These are phyloP conservation scores for Sistotremastrum suecicum DNA, from an alignment of 768 basidiomycete genomes.

Conservation along the genomic window DNA sequence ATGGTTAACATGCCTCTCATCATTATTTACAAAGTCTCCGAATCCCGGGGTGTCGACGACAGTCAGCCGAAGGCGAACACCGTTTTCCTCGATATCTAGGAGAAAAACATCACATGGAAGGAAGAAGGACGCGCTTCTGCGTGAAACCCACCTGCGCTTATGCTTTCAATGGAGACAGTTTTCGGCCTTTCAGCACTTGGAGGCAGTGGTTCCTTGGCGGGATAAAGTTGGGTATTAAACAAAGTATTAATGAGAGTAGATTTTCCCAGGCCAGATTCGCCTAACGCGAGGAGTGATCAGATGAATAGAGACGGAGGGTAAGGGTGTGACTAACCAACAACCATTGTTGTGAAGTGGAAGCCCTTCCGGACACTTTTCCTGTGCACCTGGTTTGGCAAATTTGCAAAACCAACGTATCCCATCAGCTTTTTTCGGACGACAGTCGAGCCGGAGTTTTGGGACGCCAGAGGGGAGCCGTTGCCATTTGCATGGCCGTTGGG, in stretches of 20 bases:
- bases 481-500: constrained; percentile 49
- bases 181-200: constrained; percentile 80
- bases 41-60: constrained; percentile 99
- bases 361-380: constrained; percentile 96
- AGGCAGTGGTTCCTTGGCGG: constrained; percentile 69
- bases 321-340: constrained; percentile 66
- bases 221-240: constrained; percentile 93
- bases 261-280: constrained; percentile 97
- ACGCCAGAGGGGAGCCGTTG: constrained; percentile 43
- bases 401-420: constrained; percentile 94
- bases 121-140: constrained; percentile 1
- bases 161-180: constrained; percentile 97
- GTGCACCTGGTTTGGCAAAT: constrained; percentile 98
- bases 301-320: constrained; percentile 11
- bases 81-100: constrained; percentile 96
- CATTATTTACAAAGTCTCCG: constrained; percentile 99
- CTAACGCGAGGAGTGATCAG: constrained; percentile 25
- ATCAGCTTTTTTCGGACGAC: constrained; percentile 80
- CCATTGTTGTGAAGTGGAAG: constrained; percentile 98
- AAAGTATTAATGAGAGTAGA: constrained; percentile 98
- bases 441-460: constrained; percentile 18
- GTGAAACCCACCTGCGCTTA: constrained; percentile 72
- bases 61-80: constrained; percentile 91
- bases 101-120: constrained; percentile 2
- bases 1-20: constrained; percentile 57